phyloP scores from a whole-genome alignment of 106 monocot species.

The Phalaenopsis aphrodite region DNA sequence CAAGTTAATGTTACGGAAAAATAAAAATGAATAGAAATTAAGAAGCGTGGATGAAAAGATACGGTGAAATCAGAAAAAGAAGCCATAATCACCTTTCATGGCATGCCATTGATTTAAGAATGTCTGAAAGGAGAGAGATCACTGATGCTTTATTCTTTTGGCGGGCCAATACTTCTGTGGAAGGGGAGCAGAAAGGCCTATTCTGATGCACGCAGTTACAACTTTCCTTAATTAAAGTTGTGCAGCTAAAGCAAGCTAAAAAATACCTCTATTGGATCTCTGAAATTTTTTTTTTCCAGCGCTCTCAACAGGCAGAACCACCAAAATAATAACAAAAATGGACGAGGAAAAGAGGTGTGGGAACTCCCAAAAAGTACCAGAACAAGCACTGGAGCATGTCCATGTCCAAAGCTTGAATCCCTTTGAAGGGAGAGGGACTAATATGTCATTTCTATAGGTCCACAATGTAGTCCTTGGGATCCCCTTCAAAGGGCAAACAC shows the following conservation, averaged over 20 bases:
- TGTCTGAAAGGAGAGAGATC: not conserved
- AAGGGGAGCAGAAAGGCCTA: conserved; percentile 9
- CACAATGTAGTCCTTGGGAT: conserved; percentile 9
- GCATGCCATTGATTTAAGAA: conserved; percentile 1
- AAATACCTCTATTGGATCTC: not conserved
- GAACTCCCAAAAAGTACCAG: not conserved
- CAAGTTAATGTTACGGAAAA: not conserved
- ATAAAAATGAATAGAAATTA: no score
- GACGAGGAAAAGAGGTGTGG: not conserved
- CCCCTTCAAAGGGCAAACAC: conserved; percentile 9
- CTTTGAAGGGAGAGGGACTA: not conserved
- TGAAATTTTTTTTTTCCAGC: not conserved
- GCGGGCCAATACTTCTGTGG: conserved; percentile 4
- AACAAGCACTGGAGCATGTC: conserved; percentile 5
- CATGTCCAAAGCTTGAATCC: not conserved
- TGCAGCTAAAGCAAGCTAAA: conserved; percentile 8
- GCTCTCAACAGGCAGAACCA: not conserved
- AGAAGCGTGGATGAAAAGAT: not conserved
- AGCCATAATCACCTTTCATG: not conserved
- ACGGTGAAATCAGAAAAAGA: not conserved
- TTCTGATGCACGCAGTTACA: not conserved
- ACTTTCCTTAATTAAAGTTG: conserved; percentile 1
- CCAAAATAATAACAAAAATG: conserved; percentile 1
- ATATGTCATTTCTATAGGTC: not conserved
- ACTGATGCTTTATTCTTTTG: not conserved